These are phyloP conservation scores for Cutaneotrichosporon dermatis DNA, from an alignment of 1,284 basidiomycete species.

Conservation along the genomic window DNA sequence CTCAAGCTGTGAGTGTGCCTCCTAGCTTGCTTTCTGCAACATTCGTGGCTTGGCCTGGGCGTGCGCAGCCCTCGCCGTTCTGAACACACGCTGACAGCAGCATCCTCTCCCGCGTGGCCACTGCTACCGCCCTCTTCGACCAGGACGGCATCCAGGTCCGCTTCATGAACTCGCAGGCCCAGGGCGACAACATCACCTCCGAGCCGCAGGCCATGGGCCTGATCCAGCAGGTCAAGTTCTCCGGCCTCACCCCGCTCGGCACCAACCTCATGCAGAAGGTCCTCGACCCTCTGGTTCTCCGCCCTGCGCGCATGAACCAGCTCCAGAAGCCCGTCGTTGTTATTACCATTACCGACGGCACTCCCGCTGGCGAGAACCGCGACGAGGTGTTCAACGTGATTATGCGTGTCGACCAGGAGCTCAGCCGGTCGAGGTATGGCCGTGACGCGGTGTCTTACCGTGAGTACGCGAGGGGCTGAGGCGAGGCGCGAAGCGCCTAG, in stretches of 20 bases:
- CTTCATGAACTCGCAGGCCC: conserved; percentile 51
- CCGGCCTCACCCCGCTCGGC: conserved; percentile 50
- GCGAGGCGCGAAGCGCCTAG: neutral
- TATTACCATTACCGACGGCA: conserved; percentile 49
- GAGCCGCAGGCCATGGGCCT: conserved; percentile 48
- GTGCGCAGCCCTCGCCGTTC: too few relatives aligned
- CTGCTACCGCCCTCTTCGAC: conserved; percentile 51
- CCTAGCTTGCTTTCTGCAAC: neutral
- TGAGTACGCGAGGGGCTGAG: conserved; percentile 17
- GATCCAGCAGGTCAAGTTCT: conserved; percentile 50
- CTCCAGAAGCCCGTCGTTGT: conserved; percentile 52
- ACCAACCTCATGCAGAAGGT: conserved; percentile 50
- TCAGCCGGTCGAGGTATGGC: conserved; percentile 47
- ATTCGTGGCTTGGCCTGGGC: too few relatives aligned
- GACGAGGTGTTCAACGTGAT: conserved; percentile 49
- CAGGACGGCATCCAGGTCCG: conserved; percentile 51
- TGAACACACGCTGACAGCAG: conserved; percentile 16
- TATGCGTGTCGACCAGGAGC: conserved; percentile 40
- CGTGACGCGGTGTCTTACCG: conserved; percentile 51
- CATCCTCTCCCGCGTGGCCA: conserved; percentile 49
- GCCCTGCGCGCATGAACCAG: conserved; percentile 42
- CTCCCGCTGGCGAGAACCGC: conserved; percentile 48
- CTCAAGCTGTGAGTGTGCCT: conserved; percentile 43
- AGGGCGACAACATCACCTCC: conserved; percentile 50
- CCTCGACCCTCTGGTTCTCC: conserved; percentile 50